Evolutionary conservation across 371 early-diverging fungal species (phyloP).

Genomic region (Lichtheimia ramosa): DNA sequence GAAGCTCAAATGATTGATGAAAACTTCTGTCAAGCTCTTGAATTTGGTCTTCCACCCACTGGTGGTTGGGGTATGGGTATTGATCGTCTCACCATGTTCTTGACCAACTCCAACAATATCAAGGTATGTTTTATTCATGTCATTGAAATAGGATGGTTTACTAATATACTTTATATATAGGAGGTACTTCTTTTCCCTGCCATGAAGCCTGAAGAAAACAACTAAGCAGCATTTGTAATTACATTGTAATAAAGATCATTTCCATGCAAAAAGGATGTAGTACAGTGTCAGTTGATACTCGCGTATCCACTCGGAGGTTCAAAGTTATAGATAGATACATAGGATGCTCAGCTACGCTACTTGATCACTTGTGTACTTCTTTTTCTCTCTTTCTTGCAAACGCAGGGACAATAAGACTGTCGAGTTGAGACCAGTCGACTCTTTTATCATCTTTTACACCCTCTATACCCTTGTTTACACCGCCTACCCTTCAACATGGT

Average conservation of each 20-base stretch:
- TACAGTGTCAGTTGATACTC: no score
- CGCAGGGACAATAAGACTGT: neutral
- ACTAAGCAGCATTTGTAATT: constrained; percentile 18
- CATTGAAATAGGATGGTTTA: neutral
- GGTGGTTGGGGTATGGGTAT: constrained; percentile 99
- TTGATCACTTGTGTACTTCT: neutral
- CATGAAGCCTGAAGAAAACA: constrained; percentile 77
- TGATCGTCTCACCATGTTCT: constrained; percentile 98
- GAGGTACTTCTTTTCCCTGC: constrained; percentile 98
- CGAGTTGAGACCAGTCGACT: neutral
- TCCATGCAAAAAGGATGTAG: neutral
- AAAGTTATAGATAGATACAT: no score
- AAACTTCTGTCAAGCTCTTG: constrained; percentile 96
- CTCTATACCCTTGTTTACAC: neutral
- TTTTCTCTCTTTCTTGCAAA: neutral
- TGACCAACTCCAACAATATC: constrained; percentile 98
- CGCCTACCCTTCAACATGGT: constrained; percentile 24
- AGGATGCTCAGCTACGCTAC: no score
- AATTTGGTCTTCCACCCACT: constrained; percentile 99
- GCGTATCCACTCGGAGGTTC: no score
- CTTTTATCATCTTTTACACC: neutral
- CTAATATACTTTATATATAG: constrained; percentile 39
- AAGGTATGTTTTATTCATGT: constrained; percentile 33
- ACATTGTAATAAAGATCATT: constrained; percentile 2
- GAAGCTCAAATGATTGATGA: constrained; percentile 99